Conservation (phyloP, 192 early-diverging fungal genomes). For the Cetraspora pellucida region DNA sequence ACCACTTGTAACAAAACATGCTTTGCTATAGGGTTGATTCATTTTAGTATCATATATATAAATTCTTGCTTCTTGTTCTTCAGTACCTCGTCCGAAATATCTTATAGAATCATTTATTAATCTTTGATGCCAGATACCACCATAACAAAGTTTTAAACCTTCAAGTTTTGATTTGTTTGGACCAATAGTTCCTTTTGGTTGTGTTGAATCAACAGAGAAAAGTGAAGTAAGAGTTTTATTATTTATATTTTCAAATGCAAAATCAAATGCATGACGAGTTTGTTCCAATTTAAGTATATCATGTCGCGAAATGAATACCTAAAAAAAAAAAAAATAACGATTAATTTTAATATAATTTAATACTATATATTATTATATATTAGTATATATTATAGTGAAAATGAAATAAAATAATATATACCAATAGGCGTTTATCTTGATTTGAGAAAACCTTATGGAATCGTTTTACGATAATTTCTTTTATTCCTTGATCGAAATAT, state of each 20-base stretch:
- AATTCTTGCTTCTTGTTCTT: slow-evolving; percentile 18
- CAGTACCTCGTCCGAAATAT: slow-evolving; percentile 4
- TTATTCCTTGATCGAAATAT: slow-evolving; percentile 9
- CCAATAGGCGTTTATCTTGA: slow-evolving; percentile 13
- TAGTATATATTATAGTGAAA: not conserved
- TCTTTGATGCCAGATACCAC: not conserved
- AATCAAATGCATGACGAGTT: slow-evolving; percentile 18
- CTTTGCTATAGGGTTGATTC: not conserved
- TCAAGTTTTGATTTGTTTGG: not conserved
- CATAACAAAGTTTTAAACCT: slow-evolving; percentile 20
- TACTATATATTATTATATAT: too few species aligned
- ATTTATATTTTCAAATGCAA: slow-evolving; percentile 4
- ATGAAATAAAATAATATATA: not conserved
- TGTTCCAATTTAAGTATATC: slow-evolving; percentile 8
- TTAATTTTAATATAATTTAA: not conserved
- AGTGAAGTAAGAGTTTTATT: not conserved
- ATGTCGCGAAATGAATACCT: slow-evolving; percentile 18
- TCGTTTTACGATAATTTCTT: slow-evolving; percentile 15
- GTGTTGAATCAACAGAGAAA: not conserved
- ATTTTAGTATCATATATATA: slow-evolving; percentile 13
- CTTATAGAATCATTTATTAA: slow-evolving; percentile 8
- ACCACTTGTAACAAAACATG: slow-evolving; percentile 10
- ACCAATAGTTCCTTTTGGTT: not conserved
- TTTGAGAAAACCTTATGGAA: slow-evolving; percentile 23
- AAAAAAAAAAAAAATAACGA: not conserved